Evolutionary conservation across 495 filamentous ascomycete species (phyloP), one percentile per base, ranked within the genome.

Genomic region (Acidomyces sp.): DNA sequence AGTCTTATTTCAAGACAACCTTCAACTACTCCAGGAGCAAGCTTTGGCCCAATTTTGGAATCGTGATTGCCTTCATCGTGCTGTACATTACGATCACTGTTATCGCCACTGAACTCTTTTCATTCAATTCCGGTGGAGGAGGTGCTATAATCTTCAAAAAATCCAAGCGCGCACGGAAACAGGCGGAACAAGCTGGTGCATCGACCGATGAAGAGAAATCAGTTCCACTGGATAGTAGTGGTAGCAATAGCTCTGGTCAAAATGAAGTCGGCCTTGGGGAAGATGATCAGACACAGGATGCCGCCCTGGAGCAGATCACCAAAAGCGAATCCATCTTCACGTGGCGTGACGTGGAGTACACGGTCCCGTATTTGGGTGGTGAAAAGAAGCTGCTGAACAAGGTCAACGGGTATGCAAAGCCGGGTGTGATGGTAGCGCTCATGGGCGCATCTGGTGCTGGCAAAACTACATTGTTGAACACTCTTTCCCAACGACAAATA

Each of bases 371-470:
- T 47, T 70, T 75, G 28, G 78, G 78, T 31, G 78, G 75, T 39
- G 70, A 79, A 17, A 64, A 67, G 16, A 77, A 82, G 53, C 63
- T 92, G 9, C 68, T 92, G 25, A 77, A 87, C 51, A 63, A 67
- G 7, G 70, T 90, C 36, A 72, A 69, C 34, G 84, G 84, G 2
- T 88, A 76, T 54, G 82, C 75, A 15, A 87, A 84, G 57, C 84
- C 85, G 0, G 84, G 85, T 13, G 61, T 78, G 13, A 74, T 92
- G 69, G 77, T 82, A 30, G 84, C 84, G 4, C 58, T 88, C 17
- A 84, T 92, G 70, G 85, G 85, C 33, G 83, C 81, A 13, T 83
- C 78, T 7, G 85, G 85, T 34, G 85, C 85, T 15, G 85, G 82
- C 23, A 87, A 86, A 61, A 83, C 80, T 0, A 86, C 81, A 0